Percentiles rank a stretch among this genome's conserved stretches.
phyloP scores from a whole-genome alignment of 2,329 filamentous ascomycete species.

The Fusarium nematophilum region DNA sequence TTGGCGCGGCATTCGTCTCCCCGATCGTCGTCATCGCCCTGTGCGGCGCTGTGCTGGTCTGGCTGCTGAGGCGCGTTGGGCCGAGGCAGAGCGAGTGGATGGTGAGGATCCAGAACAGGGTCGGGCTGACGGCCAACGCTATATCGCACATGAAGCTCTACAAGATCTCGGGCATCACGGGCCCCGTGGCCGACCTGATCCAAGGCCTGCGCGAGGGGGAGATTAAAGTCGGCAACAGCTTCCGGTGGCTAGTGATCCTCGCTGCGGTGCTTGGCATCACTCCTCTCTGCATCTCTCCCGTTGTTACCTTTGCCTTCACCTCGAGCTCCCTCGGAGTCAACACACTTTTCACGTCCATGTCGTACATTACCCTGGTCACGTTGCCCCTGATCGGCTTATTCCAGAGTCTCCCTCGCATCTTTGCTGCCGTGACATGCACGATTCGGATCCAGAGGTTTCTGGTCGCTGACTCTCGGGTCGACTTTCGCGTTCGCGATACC shows the following conservation, averaged over 20 bases:
- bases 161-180: slow-evolving; percentile 47
- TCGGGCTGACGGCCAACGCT: slow-evolving; percentile 46
- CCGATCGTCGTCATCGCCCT: slow-evolving; percentile 57
- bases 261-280: slow-evolving; percentile 45
- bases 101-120: slow-evolving; percentile 48
- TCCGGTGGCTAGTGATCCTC: slow-evolving; percentile 41
- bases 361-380: slow-evolving; percentile 50
- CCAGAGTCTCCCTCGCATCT: slow-evolving; percentile 46
- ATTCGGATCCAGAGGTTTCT: slow-evolving; percentile 53
- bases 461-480: slow-evolving; percentile 40
- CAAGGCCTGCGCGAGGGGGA: slow-evolving; percentile 46
- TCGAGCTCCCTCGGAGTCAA: slow-evolving; percentile 39
- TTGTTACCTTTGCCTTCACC: slow-evolving; percentile 48
- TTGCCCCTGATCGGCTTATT: slow-evolving; percentile 48
- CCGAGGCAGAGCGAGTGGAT: slow-evolving; percentile 51
- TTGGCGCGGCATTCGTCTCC: slow-evolving; percentile 60
- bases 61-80: slow-evolving; percentile 28
- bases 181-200: slow-evolving; percentile 45
- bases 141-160: slow-evolving; percentile 49
- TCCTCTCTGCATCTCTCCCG: slow-evolving; percentile 51
- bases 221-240: slow-evolving; percentile 43
- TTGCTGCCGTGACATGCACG: slow-evolving; percentile 49
- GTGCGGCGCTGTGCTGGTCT: slow-evolving; percentile 32
- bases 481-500: slow-evolving; percentile 31
- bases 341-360: slow-evolving; percentile 49